Evolutionary conservation across 2,329 filamentous ascomycete species (phyloP), one percentile per base, ranked within the genome.

Genomic region (Aspergillus ochraceus): DNA sequence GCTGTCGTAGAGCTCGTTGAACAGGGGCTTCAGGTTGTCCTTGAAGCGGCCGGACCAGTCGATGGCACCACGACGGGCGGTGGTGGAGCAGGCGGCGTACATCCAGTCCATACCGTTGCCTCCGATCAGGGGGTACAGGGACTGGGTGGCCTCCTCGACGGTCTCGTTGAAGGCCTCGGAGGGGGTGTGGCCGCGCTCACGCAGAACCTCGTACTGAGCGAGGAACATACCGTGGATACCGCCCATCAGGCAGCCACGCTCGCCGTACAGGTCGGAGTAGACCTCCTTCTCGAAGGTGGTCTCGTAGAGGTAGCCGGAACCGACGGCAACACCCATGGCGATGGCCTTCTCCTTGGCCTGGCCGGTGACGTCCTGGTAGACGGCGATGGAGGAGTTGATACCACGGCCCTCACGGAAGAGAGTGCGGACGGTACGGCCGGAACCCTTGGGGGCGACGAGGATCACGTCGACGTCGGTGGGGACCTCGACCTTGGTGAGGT

Each of bases 141-240:
- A 92, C 87, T 99, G 95, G 55, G 95, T 99, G 68, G 95, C 95
- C 87, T 99, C 95, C 87, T 99, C 95, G 70, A 99, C 95, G 70
- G 95, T 99, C 92, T 99, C 95, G 88, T 99, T 99, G 90, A 99
- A 99, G 70, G 95, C 95, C 85, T 99, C 95, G 73, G 90, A 94
- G 79, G 95, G 95, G 82, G 86, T 90, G 89, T 99, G 95, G 81
- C 95, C 95, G 71, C 91, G 90, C 89, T 99, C 95, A 77, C 95
- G 93, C 81, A 99, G 93, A 70, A 99, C 95, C 87, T 99, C 95
- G 87, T 99, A 99, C 86, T 99, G 95, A 64, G 95, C 95, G 71
- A 99, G 92, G 91, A 99, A 99, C 95, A 99, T 99, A 79, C 95
- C 95, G 88, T 99, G 95, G 83, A 99, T 99, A 81, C 95, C 95